These are phyloP conservation scores for Aspergillus taichungensis DNA, from an alignment of 495 filamentous ascomycete genomes.

Conservation along the genomic window DNA sequence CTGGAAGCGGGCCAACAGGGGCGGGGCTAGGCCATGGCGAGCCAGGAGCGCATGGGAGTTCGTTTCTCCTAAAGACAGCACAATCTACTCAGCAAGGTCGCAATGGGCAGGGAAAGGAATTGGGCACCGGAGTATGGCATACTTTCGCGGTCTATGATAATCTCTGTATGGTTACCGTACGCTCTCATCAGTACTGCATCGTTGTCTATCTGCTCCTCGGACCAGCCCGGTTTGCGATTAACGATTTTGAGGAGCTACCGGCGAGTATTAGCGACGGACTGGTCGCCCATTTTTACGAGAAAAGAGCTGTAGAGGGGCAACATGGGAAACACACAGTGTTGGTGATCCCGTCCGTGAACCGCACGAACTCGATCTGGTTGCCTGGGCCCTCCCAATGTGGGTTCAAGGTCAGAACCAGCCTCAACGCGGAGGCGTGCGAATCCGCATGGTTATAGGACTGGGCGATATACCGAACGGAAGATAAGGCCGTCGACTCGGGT, in stretches of 20 bases:
- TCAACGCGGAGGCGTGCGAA: conserved; percentile 64
- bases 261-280: conserved; percentile 14
- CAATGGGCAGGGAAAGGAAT: conserved; percentile 21
- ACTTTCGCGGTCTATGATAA: conserved; percentile 95
- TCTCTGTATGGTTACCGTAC: conserved; percentile 88
- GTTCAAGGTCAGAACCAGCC: conserved; percentile 67
- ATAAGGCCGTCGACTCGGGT: conserved; percentile 11
- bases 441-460: conserved; percentile 68
- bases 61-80: conserved; percentile 50
- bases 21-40: conserved; percentile 69
- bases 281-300: background rate
- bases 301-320: conserved; percentile 1
- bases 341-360: conserved; percentile 96
- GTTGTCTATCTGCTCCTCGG: conserved; percentile 68
- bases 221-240: conserved; percentile 68
- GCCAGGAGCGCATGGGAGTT: conserved; percentile 67
- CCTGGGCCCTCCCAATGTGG: conserved; percentile 72
- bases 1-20: conserved; percentile 83
- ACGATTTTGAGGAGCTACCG: conserved; percentile 71
- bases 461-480: conserved; percentile 50
- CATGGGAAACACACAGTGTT: conserved; percentile 61
- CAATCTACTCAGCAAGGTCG: conserved; percentile 32
- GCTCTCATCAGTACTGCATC: conserved; percentile 87
- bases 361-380: conserved; percentile 76
- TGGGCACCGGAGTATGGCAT: conserved; percentile 33